Base-by-base conservation (phyloP, 2,329 filamentous ascomycete species). In the Neofusicoccum umdonicola region DNA sequence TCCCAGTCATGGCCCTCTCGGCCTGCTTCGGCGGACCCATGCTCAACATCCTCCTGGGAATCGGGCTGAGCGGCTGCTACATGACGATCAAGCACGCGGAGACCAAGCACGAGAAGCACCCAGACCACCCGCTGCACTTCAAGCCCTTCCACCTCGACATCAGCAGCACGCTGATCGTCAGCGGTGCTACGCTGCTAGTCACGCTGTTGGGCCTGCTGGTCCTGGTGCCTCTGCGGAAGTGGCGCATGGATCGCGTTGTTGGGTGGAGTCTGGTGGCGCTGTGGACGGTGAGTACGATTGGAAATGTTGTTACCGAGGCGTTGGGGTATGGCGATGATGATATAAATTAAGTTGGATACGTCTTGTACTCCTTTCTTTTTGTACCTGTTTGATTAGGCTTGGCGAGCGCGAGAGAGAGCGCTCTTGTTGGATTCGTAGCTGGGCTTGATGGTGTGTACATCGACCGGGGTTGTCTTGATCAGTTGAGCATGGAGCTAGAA, bases 1-100 rank as follows among this genome's bases (percentile, higher is more conserved):
- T 93, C 77, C 95, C 95, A 0, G 93, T 99, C 67, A 99, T 99
- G 95, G 95, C 95, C 0, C 80, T 90, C 45, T 93, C 91, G 39
- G 95, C 95, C 4, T 99, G 95, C 75, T 97, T 99, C 75, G 95
- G 95, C n/a, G 96, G 95, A 0, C 95, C 95, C 0, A 94, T 99
- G 92, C 85, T 99, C 45, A 99, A 99, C 71, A 99, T 99, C 67
- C 81, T 99, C 0, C 85, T 99, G 3, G 95, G 95, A 0, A 93
- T 99, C 61, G 95, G 95, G n/a, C 82, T 98, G 3, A 91, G 90
- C 31, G 95, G 95, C 15, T 85, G 92, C 44, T 96, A 93, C 74
- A 95, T 97, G 85, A 93, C 91, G 64, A 83, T 96, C 15, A 84
- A 85, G 63, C 84, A 87, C 37, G 90, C 90, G 17, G 86, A 90